phyloP scores from a whole-genome alignment of 176 grass and related monocot species.

The Phoenix dactylifera region DNA sequence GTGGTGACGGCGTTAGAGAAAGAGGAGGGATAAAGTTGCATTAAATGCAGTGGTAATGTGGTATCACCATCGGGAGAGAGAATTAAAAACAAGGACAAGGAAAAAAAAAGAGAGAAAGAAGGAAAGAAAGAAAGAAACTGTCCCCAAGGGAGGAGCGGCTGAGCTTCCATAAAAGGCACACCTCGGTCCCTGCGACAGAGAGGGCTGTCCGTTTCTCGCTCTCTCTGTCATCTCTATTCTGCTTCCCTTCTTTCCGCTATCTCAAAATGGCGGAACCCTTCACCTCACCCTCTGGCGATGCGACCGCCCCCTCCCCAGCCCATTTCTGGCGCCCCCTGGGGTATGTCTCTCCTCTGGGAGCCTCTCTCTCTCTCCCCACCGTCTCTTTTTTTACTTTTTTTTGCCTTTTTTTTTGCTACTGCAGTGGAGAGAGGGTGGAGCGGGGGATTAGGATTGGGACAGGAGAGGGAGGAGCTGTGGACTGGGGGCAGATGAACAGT shows the following conservation, averaged over 20 bases:
- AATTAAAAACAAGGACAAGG: not conserved
- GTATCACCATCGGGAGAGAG: too few relatives aligned
- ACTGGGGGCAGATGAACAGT: not conserved
- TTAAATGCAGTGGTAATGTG: too few relatives aligned
- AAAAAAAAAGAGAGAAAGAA: not conserved
- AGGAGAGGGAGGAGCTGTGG: conserved; percentile 2
- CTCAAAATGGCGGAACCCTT: conserved; percentile 8
- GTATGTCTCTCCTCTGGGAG: not conserved
- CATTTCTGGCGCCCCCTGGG: not conserved
- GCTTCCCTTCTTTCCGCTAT: not conserved
- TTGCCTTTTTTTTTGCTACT: not conserved
- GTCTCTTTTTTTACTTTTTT: not conserved
- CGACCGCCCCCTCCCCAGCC: not conserved
- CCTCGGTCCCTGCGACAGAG: conserved; percentile 24
- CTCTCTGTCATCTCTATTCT: not conserved
- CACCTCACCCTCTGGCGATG: conserved; percentile 1
- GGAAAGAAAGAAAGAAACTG: conserved; percentile 4
- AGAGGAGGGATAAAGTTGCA: too few relatives aligned
- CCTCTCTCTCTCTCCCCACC: not conserved
- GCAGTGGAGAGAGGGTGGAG: conserved; percentile 22
- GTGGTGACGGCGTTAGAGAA: too few relatives aligned
- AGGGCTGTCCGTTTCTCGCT: not conserved
- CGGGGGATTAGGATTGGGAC: conserved; percentile 26
- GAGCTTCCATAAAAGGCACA: conserved; percentile 15
- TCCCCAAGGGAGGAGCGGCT: not conserved